Base-by-base conservation (phyloP, 169 alveolate genomes). In the Plasmodium chabaudi region DNA sequence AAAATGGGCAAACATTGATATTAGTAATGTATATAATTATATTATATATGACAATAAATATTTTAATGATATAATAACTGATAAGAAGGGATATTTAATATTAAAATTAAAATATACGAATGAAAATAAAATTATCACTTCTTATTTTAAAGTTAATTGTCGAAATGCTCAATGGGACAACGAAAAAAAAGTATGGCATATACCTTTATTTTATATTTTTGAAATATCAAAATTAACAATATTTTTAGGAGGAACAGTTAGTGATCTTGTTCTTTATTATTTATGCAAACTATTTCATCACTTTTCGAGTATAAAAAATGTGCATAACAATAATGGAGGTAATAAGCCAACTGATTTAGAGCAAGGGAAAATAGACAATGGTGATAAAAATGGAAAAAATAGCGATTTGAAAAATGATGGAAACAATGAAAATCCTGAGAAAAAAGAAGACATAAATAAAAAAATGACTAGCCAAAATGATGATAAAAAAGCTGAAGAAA, bases 161-260 rank as follows among this genome's bases (percentile, higher is more conserved):
- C 55, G 88, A 34, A 77, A 77, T 64, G 75, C 47, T 9, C 63
- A 77, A 56, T 77, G 88, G 88, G 88, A 77, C 0, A 77, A 56
- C 15, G 88, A 77, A 56, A 77, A 77, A 9, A 77, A 77, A 57
- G 75, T 77, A 19, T 77, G 88, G 88, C 79, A 77, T 68, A 77
- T 77, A 21, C 88, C 88, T 19, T 49, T 77, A 19, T 77, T 77
- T 77, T 77, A 77, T 39, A 77, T 77, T 1, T 77, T 63, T 46
- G 88, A 77, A 69, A 57, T 77, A 27, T 46, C 70, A 1, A 77
- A 77, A 44, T 75, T 77, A 7, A 77, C 88, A 3, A 39, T 77
- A 34, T 77, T 63, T 57, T 57, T 77, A 59, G 88, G 88, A 0
- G 88, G 88, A 15, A 63, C 59, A 2, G 88, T 77, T n/a, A 77